phyloP scores from a whole-genome alignment of 2,329 filamentous ascomycete species.

The Talaromyces sp. region DNA sequence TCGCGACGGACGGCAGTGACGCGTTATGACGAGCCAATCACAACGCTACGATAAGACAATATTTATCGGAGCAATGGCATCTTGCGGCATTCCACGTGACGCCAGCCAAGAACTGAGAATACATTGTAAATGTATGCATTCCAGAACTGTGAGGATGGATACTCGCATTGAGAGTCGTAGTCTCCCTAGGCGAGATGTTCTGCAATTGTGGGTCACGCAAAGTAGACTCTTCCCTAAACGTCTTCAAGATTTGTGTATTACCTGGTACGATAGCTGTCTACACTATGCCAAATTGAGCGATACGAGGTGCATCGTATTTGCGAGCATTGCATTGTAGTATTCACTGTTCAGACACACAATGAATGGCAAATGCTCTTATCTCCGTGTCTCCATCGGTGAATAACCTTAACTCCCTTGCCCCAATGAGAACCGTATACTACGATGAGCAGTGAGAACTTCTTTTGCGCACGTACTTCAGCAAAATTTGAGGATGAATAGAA shows the following conservation, averaged over 20 bases:
- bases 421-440: background rate
- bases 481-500: background rate
- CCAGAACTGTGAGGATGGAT: too few relatives aligned
- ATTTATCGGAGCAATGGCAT: background rate
- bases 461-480: background rate
- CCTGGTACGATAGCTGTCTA: background rate
- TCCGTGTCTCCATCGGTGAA: background rate
- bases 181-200: background rate
- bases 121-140: too few relatives aligned
- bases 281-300: background rate
- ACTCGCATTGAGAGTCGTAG: too few relatives aligned
- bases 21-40: constrained; percentile 12
- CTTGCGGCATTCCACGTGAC: background rate
- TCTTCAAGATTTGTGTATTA: background rate
- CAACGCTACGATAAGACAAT: background rate
- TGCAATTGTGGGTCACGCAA: background rate
- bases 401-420: background rate
- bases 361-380: background rate
- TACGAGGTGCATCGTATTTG: background rate
- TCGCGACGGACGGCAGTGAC: constrained; percentile 5
- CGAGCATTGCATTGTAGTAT: background rate
- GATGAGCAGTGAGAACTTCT: background rate
- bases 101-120: background rate
- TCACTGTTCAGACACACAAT: background rate
- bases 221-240: background rate